Evolutionary conservation across 306 rosid genomes (phyloP).

Genomic region (Purshia tridentata): DNA sequence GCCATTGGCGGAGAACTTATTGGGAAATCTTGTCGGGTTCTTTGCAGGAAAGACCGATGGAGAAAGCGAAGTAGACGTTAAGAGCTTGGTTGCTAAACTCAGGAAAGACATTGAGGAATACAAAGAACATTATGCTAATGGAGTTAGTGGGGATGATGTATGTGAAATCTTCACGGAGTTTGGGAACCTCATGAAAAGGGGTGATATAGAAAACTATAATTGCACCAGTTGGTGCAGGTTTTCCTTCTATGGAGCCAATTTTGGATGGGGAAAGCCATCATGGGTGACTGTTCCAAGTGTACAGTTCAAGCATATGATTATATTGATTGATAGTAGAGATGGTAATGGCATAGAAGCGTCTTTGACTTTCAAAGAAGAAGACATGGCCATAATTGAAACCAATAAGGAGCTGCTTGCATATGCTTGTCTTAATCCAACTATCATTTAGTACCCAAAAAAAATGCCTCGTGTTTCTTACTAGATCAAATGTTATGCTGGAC

Average conservation of each 20-base stretch:
- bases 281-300: not conserved
- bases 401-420: not conserved
- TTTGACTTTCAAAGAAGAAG: not conserved
- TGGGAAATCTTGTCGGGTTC: not conserved
- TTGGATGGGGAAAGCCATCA: slow-evolving; percentile 11
- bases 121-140: not conserved
- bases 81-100: not conserved
- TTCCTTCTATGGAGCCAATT: not conserved
- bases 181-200: not conserved
- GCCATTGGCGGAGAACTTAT: not conserved
- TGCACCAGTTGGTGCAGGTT: slow-evolving; percentile 16
- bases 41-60: not conserved
- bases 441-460: not conserved
- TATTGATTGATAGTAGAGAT: slow-evolving; percentile 25
- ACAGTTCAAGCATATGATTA: not conserved
- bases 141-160: not conserved
- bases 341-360: slow-evolving; percentile 4
- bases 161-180: not conserved
- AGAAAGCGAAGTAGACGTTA: not conserved
- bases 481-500: no score
- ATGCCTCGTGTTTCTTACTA: no score
- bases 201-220: not conserved
- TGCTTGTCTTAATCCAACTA: not conserved
- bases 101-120: not conserved
- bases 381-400: slow-evolving; percentile 5